Percentiles rank a stretch among this genome's conserved stretches.
Conservation (phyloP, 495 filamentous ascomycete species). For the Immersiella caudata region DNA sequence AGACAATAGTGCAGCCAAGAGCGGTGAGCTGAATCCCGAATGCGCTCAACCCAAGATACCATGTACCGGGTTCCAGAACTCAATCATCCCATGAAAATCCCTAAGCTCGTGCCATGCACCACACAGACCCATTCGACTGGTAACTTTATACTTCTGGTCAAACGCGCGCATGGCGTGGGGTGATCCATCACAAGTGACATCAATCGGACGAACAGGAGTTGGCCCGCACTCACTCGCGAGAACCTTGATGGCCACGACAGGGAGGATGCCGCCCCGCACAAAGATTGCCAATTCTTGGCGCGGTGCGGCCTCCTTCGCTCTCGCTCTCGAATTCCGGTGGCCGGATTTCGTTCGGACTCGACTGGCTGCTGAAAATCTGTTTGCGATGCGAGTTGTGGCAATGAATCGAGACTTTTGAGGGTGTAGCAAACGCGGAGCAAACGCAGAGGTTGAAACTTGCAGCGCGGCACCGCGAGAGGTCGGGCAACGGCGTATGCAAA, state of each 20-base stretch:
- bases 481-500: too few species aligned
- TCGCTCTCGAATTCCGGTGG: background rate
- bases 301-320: background rate
- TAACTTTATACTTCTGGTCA: background rate
- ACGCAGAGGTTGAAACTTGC: background rate
- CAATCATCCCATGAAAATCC: background rate
- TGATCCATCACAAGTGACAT: background rate
- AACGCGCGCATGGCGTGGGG: background rate
- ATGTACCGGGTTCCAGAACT: too few species aligned
- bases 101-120: background rate
- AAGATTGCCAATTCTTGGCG: background rate
- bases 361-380: too few species aligned
- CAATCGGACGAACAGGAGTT: background rate
- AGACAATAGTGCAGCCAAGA: background rate
- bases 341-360: too few species aligned
- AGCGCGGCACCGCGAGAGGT: background rate
- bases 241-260: background rate
- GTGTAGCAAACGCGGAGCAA: too few species aligned
- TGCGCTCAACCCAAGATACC: too few species aligned
- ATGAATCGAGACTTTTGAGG: too few species aligned
- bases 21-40: background rate
- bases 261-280: background rate
- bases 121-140: too few species aligned
- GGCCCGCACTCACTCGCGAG: background rate
- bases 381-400: background rate